Percentiles rank a stretch among this genome's conserved stretches.
These are phyloP conservation scores for Pugionium dolabratum DNA, from an alignment of 345 rosid genomes.

Conservation along the genomic window DNA sequence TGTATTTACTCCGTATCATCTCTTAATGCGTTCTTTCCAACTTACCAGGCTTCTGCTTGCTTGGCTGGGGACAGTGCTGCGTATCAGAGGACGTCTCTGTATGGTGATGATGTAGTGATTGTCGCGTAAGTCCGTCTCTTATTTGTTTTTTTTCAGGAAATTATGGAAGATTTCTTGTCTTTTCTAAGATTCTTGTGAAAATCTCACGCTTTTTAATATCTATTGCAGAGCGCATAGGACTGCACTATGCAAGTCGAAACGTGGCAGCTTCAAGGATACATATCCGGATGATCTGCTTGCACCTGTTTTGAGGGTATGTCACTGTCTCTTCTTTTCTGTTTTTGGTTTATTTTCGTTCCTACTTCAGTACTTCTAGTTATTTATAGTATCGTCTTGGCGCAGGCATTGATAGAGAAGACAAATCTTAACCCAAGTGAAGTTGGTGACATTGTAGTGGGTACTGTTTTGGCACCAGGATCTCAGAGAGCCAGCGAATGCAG, in stretches of 20 bases:
- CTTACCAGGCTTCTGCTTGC: constrained; percentile 74
- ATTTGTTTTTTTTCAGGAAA: background rate
- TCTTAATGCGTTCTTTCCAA: background rate
- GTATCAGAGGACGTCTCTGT: constrained; percentile 68
- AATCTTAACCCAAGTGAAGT: constrained; percentile 88
- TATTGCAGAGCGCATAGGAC: constrained; percentile 77
- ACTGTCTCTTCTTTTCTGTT: constrained; percentile 1
- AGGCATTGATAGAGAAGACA: constrained; percentile 92
- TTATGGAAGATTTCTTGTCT: background rate
- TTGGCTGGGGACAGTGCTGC: constrained; percentile 94
- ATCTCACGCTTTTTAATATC: background rate
- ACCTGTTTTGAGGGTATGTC: constrained; percentile 77
- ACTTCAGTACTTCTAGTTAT: constrained; percentile 3
- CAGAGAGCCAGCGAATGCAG: constrained; percentile 98
- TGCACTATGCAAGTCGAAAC: constrained; percentile 80
- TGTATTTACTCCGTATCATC: background rate
- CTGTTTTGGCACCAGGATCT: constrained; percentile 95
- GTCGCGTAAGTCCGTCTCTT: constrained; percentile 68
- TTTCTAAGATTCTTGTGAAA: constrained; percentile 13
- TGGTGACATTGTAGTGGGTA: constrained; percentile 97
- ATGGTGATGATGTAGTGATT: constrained; percentile 90
- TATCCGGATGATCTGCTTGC: constrained; percentile 92
- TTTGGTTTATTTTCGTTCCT: background rate
- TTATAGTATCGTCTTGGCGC: constrained; percentile 16
- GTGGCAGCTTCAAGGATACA: constrained; percentile 95